Evolutionary conservation across 139 green algal species (phyloP), one percentile per base, ranked within the genome.

Genomic region (Tetradesmus lagerheimii): DNA sequence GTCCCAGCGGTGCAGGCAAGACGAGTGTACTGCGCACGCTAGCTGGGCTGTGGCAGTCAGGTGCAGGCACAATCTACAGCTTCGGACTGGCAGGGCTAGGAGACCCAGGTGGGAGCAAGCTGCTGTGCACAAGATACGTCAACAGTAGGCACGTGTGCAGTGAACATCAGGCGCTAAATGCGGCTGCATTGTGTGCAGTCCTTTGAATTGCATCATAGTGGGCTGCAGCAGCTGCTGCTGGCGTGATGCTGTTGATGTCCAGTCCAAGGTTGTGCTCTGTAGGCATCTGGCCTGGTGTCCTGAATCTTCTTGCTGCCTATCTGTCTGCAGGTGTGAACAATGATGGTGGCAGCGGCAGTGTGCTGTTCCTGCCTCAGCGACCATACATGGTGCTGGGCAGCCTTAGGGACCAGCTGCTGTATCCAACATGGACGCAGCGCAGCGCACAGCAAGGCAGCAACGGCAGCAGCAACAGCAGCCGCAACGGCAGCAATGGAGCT

Each of bases 341-440:
- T 45, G 57, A 71, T 29, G 62, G 41, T 11, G 71, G 89, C 71
- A 74, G 83, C 25, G 89, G 89, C 20, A 35, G 89, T 29, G 89
- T 95, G 31, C 93, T 96, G 92, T 96, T 99, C 92, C 90, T 99
- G 85, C 98, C 98, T 11, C 98, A 99, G 93, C 94, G 95, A 80
- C 98, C 98, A 0, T 99, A 99, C 93, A 96, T 99, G 93, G 97
- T 99, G 64, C 94, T 99, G 75, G 98, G 98, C 80, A 96, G 92
- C 29, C 94, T 99, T 8, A 45, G 95, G 9, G 95, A 99, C 71
- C 97, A 99, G 93, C 43, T 88, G 82, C 90, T 90, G 16, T 90
- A 86, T 64, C 90, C 80, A 12, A 89, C 89, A 23, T 93, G 76
- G 91, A 75, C 53, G 35, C 41, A n/a, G 35, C 76, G 37, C 53